Evolutionary conservation across 2,329 filamentous ascomycete genomes (phyloP).

Genomic region (Coniochaeta sp.): DNA sequence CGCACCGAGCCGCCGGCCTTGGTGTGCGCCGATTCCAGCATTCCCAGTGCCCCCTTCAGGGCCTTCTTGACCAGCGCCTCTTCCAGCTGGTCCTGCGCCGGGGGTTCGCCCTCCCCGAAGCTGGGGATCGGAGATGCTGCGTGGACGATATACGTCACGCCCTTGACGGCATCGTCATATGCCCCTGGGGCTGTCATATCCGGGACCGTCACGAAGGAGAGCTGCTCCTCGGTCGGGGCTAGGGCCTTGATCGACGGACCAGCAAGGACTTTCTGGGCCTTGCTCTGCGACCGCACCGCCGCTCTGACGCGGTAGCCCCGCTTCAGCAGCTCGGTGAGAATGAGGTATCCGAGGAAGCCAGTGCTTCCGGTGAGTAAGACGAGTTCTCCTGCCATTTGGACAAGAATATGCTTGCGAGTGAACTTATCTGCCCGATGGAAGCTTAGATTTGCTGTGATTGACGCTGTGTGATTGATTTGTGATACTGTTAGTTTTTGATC

Average conservation of each 20-base stretch:
- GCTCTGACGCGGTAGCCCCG: conserved; percentile 27
- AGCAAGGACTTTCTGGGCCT: conserved; percentile 17
- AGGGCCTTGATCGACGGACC: conserved; percentile 18
- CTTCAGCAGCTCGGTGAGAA: conserved; percentile 22
- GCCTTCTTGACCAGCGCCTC: conserved; percentile 10
- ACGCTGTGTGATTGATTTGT: not conserved
- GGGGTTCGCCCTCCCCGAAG: conserved; percentile 4
- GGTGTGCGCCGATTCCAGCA: conserved; percentile 14
- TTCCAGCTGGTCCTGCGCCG: conserved; percentile 4
- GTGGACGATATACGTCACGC: conserved; percentile 20
- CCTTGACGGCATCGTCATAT: conserved; percentile 23
- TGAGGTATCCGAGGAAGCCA: conserved; percentile 27
- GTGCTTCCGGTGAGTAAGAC: conserved; percentile 27
- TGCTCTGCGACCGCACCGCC: conserved; percentile 23
- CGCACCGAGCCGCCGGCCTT: conserved; percentile 12
- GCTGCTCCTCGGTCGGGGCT: conserved; percentile 11
- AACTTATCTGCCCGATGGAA: not conserved
- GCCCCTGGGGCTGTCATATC: conserved; percentile 20
- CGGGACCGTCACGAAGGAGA: conserved; percentile 24
- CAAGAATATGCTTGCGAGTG: not conserved
- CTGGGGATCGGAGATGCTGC: conserved; percentile 15
- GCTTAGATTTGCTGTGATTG: not conserved
- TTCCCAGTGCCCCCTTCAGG: conserved; percentile 14
- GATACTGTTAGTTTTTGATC: not conserved
- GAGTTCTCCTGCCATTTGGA: conserved; percentile 2